A percentile compares a stretch with the other conserved stretches of the same genome.
Evolutionary conservation across 1,284 basidiomycete genomes (phyloP).

Genomic region (Cutaneotrichosporon sp.): DNA sequence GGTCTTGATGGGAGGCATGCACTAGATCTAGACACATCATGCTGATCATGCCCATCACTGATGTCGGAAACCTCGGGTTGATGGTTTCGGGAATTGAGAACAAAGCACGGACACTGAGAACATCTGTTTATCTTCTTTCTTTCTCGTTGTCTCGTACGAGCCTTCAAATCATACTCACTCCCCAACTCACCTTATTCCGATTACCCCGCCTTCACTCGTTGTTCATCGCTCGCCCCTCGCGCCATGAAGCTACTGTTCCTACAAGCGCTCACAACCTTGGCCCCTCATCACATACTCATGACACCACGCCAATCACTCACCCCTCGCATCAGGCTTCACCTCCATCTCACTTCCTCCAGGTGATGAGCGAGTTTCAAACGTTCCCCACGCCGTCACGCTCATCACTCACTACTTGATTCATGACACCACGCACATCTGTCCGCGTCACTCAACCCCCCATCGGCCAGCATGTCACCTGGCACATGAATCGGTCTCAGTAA

Average conservation of each 20-base stretch:
- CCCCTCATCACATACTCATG: too few relatives aligned
- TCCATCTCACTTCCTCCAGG: neutral
- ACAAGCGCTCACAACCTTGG: too few relatives aligned
- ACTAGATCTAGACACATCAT: neutral
- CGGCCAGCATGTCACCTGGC: too few relatives aligned
- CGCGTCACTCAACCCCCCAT: too few relatives aligned
- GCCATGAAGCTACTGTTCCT: too few relatives aligned
- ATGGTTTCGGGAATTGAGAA: neutral
- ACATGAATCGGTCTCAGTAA: neutral
- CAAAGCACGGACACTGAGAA: neutral
- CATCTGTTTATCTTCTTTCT: neutral
- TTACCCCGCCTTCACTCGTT: neutral
- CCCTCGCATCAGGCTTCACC: neutral
- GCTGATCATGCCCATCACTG: neutral
- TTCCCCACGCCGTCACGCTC: too few relatives aligned
- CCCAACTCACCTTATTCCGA: neutral
- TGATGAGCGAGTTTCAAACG: too few relatives aligned
- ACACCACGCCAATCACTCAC: neutral
- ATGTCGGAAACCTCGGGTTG: neutral
- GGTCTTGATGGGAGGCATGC: neutral
- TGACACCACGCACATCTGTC: too few relatives aligned
- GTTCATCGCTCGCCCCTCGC: neutral
- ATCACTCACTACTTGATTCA: too few relatives aligned
- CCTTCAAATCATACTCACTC: neutral
- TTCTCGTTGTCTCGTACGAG: neutral